phyloP scores from a whole-genome alignment of 305 asterid species.

The Ilex paraguariensis region DNA sequence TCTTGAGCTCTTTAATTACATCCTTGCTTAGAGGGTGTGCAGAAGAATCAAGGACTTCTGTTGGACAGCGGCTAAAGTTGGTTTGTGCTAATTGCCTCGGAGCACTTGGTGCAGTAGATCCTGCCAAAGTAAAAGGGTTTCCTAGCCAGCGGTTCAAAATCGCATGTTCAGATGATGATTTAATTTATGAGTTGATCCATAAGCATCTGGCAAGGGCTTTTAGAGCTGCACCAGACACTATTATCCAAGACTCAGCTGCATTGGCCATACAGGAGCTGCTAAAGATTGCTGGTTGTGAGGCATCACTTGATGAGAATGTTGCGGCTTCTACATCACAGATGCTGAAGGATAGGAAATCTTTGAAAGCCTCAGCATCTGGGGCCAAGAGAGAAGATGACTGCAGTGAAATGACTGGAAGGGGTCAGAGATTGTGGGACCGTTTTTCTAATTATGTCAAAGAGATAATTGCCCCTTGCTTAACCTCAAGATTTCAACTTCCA shows the following conservation, averaged over 20 bases:
- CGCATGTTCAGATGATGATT: constrained; percentile 98
- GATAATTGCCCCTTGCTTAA: constrained; percentile 98
- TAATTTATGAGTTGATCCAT: constrained; percentile 87
- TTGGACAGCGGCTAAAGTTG: constrained; percentile 89
- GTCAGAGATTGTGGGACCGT: constrained; percentile 90
- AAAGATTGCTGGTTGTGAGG: constrained; percentile 82
- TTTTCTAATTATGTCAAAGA: constrained; percentile 94
- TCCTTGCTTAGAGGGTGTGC: constrained; percentile 94
- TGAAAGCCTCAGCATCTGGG: constrained; percentile 39
- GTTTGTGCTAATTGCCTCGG: constrained; percentile 97
- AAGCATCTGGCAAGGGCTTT: constrained; percentile 97
- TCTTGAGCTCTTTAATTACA: constrained; percentile 74
- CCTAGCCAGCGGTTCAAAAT: constrained; percentile 76
- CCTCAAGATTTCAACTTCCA: constrained; percentile 78
- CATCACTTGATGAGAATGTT: constrained; percentile 70
- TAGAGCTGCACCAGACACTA: constrained; percentile 92
- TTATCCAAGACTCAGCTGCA: constrained; percentile 90
- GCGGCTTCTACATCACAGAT: constrained; percentile 29
- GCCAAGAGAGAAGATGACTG: constrained; percentile 24
- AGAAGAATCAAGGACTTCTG: constrained; percentile 87
- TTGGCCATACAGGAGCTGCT: constrained; percentile 96
- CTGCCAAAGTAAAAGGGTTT: constrained; percentile 81
- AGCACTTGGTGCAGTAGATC: constrained; percentile 96
- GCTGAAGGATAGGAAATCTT: constrained; percentile 26
- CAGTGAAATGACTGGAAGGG: constrained; percentile 54